Evolutionary conservation across 441 rosid species (phyloP), one percentile per base, ranked within the genome.

Genomic region (Theobroma grandiflorum): DNA sequence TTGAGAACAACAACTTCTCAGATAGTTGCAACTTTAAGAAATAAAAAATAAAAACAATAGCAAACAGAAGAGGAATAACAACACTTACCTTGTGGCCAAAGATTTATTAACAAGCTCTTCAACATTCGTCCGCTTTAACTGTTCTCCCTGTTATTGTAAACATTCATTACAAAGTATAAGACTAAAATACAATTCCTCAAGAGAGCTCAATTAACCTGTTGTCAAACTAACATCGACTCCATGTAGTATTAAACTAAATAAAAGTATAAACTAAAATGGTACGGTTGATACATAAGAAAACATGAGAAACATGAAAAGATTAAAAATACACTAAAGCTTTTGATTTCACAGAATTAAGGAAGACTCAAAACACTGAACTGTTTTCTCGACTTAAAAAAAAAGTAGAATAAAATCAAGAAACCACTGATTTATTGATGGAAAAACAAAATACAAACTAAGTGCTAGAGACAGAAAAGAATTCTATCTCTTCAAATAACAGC

Each of bases 131-230:
- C 90, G 89, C 86, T 87, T 91, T 86, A 97, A 53, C 86, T 95
- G 99, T 84, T 97, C 99, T 79, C 93, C 98, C 98, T 97, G 84
- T 71, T 58, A 84, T 26, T 9, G 43, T 58, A 86, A 76, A 75
- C 59, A 72, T 31, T 22, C 58, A 78, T 10, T 16, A 50, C n/a
- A 73, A 79, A 50, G 11, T 50, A 63, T 12, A 58, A 62, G 47
- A 20, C 43, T 26, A 31, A 72, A 53, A 9, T 72, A n/a, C 33
- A 37, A 55, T 35, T 52, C 62, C 75, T 16, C 33, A 6, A 18
- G 20, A 52, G 6, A 53, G 64, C 55, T 72, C 38, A 55, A 50
- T 59, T n/a, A 38, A 72, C 37, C 64, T 55, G 31, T 12, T 0
- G 49, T 37, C 47, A 22, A 37, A 37, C 11, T 38, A 72, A 35